Evolutionary conservation across 176 grass and related monocot genomes (phyloP), one percentile per base, ranked within the genome.

Genomic region (Hsuehochloa calcarea): DNA sequence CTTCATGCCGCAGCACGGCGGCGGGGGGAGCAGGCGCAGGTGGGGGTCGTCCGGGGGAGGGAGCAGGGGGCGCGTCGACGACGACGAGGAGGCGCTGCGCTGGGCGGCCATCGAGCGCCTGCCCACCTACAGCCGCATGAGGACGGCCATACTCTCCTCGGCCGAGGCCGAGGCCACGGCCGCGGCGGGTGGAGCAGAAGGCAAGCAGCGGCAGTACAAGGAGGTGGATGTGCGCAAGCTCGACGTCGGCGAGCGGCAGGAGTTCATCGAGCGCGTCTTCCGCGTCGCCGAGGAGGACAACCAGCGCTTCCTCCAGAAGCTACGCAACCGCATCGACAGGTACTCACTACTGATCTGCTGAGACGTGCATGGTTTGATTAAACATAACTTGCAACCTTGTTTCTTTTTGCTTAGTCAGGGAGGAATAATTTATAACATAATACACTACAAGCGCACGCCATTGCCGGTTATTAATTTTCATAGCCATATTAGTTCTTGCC

Each of bases 181-280:
- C 3, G 8, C 25, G 11, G 15, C 4, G 0, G 55, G 12, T 3
- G 52, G 52, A 55, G 51, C 20, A n/a, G 22, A 13, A 20, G 16
- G 22, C 45, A 75, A 20, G 31, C 51, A 61, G 61, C 9, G 81
- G 72, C 80, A 80, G 86, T 92, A 88, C 90, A 91, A 45, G 88
- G 91, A 96, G 90, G 96, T 99, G 54, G 96, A 99, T 87, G 96
- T 99, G 51, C 75, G 93, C 2, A 90, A 86, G 78, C 90, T 99
- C 3, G 96, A 66, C 50, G 45, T 74, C 46, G 88, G 74, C 65
- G 93, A 99, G 39, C 85, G 96, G 0, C 93, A 96, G 86, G 96
- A 94, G 81, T 99, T 99, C 91, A 96, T 99, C 88, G 88, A 92
- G 51, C 88, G 96, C 68, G 90, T 99, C 72, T 99, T 99, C 82